These are phyloP conservation scores for Colletotrichum kahawae DNA, from an alignment of 2,329 filamentous ascomycete species.

Conservation along the genomic window DNA sequence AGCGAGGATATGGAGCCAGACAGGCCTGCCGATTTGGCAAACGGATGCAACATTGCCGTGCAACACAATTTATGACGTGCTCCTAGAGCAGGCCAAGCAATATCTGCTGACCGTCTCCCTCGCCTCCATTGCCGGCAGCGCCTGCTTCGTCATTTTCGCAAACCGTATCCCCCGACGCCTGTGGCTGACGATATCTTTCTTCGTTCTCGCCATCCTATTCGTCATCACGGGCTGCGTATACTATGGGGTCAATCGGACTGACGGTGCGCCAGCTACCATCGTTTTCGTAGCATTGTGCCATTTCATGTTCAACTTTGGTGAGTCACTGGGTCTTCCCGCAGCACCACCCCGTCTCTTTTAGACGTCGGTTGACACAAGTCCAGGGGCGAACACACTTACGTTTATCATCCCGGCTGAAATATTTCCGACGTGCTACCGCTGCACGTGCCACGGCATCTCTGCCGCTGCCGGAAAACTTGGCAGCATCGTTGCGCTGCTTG, in stretches of 20 bases:
- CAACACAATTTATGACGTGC: slow-evolving; percentile 56
- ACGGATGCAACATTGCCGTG: slow-evolving; percentile 54
- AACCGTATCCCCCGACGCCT: slow-evolving; percentile 53
- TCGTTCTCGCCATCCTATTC: slow-evolving; percentile 51
- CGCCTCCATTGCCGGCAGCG: slow-evolving; percentile 55
- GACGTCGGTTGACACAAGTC: slow-evolving; percentile 6
- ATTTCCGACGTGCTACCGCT: slow-evolving; percentile 68
- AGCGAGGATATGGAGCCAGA: slow-evolving; percentile 43
- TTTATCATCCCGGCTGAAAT: slow-evolving; percentile 70
- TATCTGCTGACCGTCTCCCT: slow-evolving; percentile 57
- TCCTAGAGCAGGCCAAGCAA: slow-evolving; percentile 57
- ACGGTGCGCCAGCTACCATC: slow-evolving; percentile 50
- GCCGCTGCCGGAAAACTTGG: slow-evolving; percentile 65
- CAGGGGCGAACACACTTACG: slow-evolving; percentile 65
- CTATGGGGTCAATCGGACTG: slow-evolving; percentile 48
- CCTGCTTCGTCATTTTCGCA: slow-evolving; percentile 51
- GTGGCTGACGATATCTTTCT: slow-evolving; percentile 56
- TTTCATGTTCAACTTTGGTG: slow-evolving; percentile 61
- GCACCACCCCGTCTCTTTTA: not conserved
- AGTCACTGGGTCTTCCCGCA: slow-evolving; percentile 13
- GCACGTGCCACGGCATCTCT: slow-evolving; percentile 66
- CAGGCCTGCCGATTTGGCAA: slow-evolving; percentile 52
- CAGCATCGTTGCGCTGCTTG: slow-evolving; percentile 55
- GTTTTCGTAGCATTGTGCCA: slow-evolving; percentile 57
- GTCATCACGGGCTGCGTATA: slow-evolving; percentile 55